phyloP scores from a whole-genome alignment of 805 yeast species.

The Ogataea chonburiensis region DNA sequence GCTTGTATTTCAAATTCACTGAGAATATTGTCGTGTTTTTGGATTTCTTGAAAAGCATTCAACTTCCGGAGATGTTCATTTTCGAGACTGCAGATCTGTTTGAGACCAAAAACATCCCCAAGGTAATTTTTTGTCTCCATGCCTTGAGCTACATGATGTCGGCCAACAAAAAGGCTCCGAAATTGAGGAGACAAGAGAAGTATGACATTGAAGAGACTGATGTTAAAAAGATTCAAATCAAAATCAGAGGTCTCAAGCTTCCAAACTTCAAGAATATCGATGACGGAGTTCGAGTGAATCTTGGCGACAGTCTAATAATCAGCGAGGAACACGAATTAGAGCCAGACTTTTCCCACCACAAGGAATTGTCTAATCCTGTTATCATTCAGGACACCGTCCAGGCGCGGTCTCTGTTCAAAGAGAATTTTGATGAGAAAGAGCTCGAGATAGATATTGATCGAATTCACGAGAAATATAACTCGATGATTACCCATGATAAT shows the following conservation, averaged over 20 bases:
- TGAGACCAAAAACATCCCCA: conserved; percentile 88
- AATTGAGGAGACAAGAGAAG: conserved; percentile 62
- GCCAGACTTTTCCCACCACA: too few species aligned
- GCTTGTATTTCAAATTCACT: conserved; percentile 81
- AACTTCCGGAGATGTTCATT: conserved; percentile 81
- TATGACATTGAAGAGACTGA: conserved; percentile 64
- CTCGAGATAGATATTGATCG: conserved; percentile 26
- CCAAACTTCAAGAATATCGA: conserved; percentile 66
- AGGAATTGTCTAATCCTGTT: conserved; percentile 1
- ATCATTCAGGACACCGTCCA: conserved; percentile 19
- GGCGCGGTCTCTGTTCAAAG: conserved; percentile 26
- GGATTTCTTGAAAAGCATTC: conserved; percentile 61
- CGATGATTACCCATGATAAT: conserved; percentile 25
- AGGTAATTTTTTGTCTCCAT: conserved; percentile 89
- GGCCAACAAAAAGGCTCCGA: conserved; percentile 55
- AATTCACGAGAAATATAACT: conserved; percentile 31
- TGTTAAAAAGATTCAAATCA: conserved; percentile 65
- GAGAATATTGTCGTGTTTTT: conserved; percentile 89
- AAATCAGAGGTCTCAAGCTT: conserved; percentile 61
- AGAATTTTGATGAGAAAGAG: conserved; percentile 14
- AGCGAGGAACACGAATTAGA: conserved; percentile 1
- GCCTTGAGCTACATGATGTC: conserved; percentile 78
- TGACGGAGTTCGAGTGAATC: conserved; percentile 35
- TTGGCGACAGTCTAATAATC: conserved; percentile 23
- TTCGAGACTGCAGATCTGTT: conserved; percentile 92